Evolutionary conservation across 202 grass and related monocot genomes (phyloP).

Genomic region (Digitaria exilis): DNA sequence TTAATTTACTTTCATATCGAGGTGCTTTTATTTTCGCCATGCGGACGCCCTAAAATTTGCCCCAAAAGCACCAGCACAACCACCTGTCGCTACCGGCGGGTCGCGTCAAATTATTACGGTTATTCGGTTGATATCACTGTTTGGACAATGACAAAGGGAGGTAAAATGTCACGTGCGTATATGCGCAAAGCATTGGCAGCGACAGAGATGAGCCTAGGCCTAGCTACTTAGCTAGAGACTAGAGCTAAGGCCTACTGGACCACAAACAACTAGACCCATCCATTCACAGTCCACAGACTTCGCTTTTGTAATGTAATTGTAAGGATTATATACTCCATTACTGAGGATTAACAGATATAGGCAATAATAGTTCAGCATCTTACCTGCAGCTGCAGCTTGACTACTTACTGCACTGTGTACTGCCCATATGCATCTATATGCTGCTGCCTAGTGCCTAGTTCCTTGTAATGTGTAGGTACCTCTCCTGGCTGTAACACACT

Average conservation of each 20-base stretch:
- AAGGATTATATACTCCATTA: constrained; percentile 37
- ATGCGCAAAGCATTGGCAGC: constrained; percentile 25
- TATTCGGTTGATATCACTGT: constrained; percentile 44
- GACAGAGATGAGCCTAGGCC: constrained; percentile 31
- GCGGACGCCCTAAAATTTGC: neutral
- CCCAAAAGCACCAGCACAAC: constrained; percentile 13
- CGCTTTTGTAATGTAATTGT: neutral
- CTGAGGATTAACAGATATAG: neutral
- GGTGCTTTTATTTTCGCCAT: neutral
- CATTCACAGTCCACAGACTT: constrained; percentile 19
- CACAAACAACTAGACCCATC: constrained; percentile 33
- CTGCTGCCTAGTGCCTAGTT: neutral
- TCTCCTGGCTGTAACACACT: neutral
- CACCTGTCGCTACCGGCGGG: constrained; percentile 28
- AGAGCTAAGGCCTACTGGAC: constrained; percentile 35
- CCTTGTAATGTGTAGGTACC: neutral
- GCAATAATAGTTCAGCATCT: neutral
- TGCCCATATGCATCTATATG: neutral
- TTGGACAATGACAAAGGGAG: constrained; percentile 25
- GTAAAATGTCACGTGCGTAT: constrained; percentile 54
- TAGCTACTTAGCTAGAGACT: too few species aligned
- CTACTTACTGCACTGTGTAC: neutral
- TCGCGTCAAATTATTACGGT: constrained; percentile 51
- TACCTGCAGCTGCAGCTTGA: constrained; percentile 26
- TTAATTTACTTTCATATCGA: neutral